phyloP scores from a whole-genome alignment of 371 early-diverging fungal species.

The Mortierella sp. region DNA sequence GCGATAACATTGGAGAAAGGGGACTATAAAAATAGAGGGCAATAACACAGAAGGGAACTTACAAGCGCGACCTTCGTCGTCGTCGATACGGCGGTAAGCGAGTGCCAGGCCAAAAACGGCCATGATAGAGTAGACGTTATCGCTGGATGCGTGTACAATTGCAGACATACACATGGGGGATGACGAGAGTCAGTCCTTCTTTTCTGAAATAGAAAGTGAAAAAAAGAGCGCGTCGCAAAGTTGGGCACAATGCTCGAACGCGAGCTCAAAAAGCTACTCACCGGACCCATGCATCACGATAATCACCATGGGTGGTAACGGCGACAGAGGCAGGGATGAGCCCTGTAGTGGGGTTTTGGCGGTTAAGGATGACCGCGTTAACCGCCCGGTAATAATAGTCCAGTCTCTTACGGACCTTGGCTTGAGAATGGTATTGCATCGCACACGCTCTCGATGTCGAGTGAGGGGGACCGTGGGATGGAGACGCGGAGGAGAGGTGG shows the following conservation, averaged over 20 bases:
- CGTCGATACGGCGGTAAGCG: constrained; percentile 86
- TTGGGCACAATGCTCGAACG: neutral
- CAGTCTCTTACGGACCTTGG: constrained; percentile 62
- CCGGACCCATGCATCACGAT: constrained; percentile 93
- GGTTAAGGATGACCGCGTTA: constrained; percentile 76
- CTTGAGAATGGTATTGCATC: constrained; percentile 37
- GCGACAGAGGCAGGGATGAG: constrained; percentile 92
- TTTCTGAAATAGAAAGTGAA: neutral
- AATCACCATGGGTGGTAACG: constrained; percentile 85
- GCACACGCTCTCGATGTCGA: neutral
- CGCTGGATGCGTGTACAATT: constrained; percentile 57
- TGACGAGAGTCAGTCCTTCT: neutral
- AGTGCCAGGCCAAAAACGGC: constrained; percentile 88
- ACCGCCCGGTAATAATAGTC: constrained; percentile 84
- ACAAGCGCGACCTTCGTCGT: constrained; percentile 86
- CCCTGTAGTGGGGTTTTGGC: constrained; percentile 88
- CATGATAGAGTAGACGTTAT: constrained; percentile 94
- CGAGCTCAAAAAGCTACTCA: constrained; percentile 43
- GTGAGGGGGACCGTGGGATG: neutral
- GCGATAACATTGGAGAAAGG: neutral
- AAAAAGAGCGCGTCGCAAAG: constrained; percentile 2
- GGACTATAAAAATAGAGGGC: neutral
- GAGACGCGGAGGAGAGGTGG: neutral
- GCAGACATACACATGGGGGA: too few species aligned
- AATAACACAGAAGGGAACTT: constrained; percentile 41